phyloP scores from a whole-genome alignment of 495 filamentous ascomycete species.

The Talaromyces proteolyticus region DNA sequence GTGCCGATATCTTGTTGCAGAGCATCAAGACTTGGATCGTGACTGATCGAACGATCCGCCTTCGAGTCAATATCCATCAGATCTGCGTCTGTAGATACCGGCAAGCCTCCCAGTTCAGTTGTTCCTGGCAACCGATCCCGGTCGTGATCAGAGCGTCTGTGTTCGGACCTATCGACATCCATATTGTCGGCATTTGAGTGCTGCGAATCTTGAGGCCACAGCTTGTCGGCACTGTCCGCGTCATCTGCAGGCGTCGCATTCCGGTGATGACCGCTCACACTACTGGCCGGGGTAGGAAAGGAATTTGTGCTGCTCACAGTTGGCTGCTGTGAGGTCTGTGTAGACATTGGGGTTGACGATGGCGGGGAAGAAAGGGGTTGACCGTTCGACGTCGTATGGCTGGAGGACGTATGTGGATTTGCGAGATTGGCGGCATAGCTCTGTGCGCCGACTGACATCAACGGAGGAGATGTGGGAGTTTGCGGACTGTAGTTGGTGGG shows the following conservation, averaged over 20 bases:
- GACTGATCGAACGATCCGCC: slow-evolving; percentile 3
- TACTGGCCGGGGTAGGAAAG: slow-evolving; percentile 42
- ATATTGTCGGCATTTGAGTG: slow-evolving; percentile 12
- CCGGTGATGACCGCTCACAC: slow-evolving; percentile 30
- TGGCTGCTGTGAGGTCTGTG: slow-evolving; percentile 38
- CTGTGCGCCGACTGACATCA: slow-evolving; percentile 47
- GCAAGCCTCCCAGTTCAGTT: not conserved
- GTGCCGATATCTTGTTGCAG: slow-evolving; percentile 40
- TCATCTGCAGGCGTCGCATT: slow-evolving; percentile 27
- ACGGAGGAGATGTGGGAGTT: slow-evolving; percentile 45
- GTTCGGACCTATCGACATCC: slow-evolving; percentile 18
- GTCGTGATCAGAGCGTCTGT: slow-evolving; percentile 34
- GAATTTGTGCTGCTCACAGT: slow-evolving; percentile 33
- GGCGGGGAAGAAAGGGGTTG: slow-evolving; percentile 38
- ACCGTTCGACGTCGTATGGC: slow-evolving; percentile 26
- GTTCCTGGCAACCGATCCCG: slow-evolving; percentile 9
- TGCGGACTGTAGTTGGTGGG: slow-evolving; percentile 35
- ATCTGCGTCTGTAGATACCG: slow-evolving; percentile 14
- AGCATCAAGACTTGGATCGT: slow-evolving; percentile 32
- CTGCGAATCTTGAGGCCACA: slow-evolving; percentile 17
- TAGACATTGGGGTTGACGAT: slow-evolving; percentile 41
- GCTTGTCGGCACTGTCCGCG: slow-evolving; percentile 23
- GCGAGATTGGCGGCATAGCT: slow-evolving; percentile 42
- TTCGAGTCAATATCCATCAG: slow-evolving; percentile 35
- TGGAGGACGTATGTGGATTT: slow-evolving; percentile 40